A percentile compares a stretch with the other conserved stretches of the same genome.
These are phyloP conservation scores for Beauveria caledonica DNA, from an alignment of 2,329 filamentous ascomycete species.

Conservation along the genomic window DNA sequence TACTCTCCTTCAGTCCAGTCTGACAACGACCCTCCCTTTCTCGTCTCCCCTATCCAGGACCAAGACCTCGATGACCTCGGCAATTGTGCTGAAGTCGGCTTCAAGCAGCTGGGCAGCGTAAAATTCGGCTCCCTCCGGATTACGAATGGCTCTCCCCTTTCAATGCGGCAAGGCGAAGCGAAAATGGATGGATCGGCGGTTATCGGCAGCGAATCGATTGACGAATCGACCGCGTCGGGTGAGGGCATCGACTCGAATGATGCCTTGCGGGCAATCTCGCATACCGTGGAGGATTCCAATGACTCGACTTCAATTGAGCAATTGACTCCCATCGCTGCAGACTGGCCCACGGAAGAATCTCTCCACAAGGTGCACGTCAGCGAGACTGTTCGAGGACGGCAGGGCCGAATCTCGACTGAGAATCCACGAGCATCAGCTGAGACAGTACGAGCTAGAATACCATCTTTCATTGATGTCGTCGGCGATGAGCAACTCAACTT, in stretches of 20 bases:
- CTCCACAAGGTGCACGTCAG: not conserved
- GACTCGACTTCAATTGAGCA: not conserved
- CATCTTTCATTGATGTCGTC: not conserved
- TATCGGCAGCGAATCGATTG: not conserved
- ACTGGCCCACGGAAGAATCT: constrained; percentile 5
- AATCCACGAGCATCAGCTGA: not conserved
- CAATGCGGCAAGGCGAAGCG: constrained; percentile 30
- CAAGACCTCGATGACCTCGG: constrained; percentile 11
- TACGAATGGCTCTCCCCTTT: constrained; percentile 48
- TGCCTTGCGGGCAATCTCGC: constrained; percentile 8
- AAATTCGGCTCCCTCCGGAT: constrained; percentile 56
- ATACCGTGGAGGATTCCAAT: not conserved
- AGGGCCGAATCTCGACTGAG: not conserved
- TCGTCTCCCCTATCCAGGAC: not conserved
- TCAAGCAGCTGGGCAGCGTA: constrained; percentile 52
- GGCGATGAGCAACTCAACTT: constrained; percentile 1
- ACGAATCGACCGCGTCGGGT: not conserved
- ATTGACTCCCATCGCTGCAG: constrained; percentile 2
- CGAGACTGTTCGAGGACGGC: not conserved
- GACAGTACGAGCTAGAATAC: not conserved
- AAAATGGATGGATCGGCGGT: not conserved
- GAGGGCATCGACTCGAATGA: not conserved
- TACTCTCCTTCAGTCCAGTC: not conserved
- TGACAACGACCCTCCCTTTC: not conserved
- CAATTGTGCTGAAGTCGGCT: constrained; percentile 48